Evolutionary conservation across 1,284 basidiomycete species (phyloP), one percentile per base, ranked within the genome.

Genomic region (Irpex rosettiformis): DNA sequence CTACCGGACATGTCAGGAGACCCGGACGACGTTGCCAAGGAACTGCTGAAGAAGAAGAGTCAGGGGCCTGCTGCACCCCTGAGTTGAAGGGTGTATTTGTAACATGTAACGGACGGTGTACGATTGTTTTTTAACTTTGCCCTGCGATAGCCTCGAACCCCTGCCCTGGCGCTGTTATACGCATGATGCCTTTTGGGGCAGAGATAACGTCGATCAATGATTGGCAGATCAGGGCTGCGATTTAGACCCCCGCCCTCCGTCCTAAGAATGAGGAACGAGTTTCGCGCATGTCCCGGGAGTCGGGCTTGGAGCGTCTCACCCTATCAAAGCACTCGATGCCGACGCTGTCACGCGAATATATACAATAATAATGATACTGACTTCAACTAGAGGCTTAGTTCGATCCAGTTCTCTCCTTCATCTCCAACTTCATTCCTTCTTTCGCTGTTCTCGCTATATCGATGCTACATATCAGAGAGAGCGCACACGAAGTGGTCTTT

Each of bases 1-100:
- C 72, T 93, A 53, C 90, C 91, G 5, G 91, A 93, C 67, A 77
- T 78, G 56, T 75, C 79, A 33, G 75, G 70, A 1, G 79, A 82
- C 60, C 75, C 70, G 1, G 77, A 79, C 29, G 81, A 84, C 43
- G 66, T 80, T 11, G 81, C 80, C 3, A 82, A 76, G 61, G 81
- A 81, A 51, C 64, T 82, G 25, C 64, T 82, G 45, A 77, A 74
- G 58, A 80, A 74, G 64, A 66, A 66, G 59, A 45, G 5, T 22
- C 43, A 45, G 43, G 43, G 57, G 51, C 48, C 13, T 58, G 55
- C 30, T 47, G 33, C 56, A n/a, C 47, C 25, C 28, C 18, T 45
- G 16, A n/a, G 25, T 8, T 21, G 3, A 33, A 3, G 48, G 11
- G 18, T 43, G 16, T 37, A 33, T 8, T 16, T 54, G 24, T 54